phyloP scores from a whole-genome alignment of 805 yeast genomes.

The Kuraishia molischiana region DNA sequence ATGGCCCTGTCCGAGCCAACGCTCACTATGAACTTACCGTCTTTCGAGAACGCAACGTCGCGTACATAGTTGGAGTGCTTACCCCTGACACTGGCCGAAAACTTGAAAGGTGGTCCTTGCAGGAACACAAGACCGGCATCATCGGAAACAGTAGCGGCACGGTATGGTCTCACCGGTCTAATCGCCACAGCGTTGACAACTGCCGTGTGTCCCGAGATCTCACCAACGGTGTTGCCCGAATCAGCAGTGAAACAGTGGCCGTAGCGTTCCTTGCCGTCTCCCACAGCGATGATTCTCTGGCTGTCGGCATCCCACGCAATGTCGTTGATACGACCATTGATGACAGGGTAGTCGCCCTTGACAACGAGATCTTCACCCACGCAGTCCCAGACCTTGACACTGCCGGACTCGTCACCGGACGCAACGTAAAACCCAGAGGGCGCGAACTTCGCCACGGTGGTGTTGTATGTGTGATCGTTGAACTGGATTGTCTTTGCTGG shows the following conservation, averaged over 20 bases:
- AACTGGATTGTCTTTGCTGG: constrained; percentile 53
- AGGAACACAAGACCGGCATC: constrained; percentile 78
- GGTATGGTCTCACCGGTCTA: constrained; percentile 79
- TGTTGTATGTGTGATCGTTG: constrained; percentile 56
- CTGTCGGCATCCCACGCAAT: constrained; percentile 91
- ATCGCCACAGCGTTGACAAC: constrained; percentile 77
- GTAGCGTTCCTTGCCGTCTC: constrained; percentile 83
- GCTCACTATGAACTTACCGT: constrained; percentile 64
- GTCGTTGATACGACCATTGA: constrained; percentile 74
- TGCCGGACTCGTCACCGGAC: constrained; percentile 87
- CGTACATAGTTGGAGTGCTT: constrained; percentile 71
- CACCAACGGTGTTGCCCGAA: constrained; percentile 95
- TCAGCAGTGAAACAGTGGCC: constrained; percentile 94
- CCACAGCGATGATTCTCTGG: constrained; percentile 83
- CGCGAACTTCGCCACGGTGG: constrained; percentile 79
- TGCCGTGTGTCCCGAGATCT: constrained; percentile 85
- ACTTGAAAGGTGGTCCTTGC: constrained; percentile 93
- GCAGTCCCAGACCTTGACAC: constrained; percentile 81
- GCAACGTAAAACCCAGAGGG: constrained; percentile 89
- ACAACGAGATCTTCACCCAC: constrained; percentile 43
- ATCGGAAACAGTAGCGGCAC: constrained; percentile 90
- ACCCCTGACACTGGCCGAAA: constrained; percentile 59
- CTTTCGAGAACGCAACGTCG: constrained; percentile 75
- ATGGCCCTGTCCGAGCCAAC: constrained; percentile 81
- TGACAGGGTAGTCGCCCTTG: constrained; percentile 68